Conservation (phyloP, 2,329 filamentous ascomycete genomes). For the Ophiostoma angusticollis region DNA sequence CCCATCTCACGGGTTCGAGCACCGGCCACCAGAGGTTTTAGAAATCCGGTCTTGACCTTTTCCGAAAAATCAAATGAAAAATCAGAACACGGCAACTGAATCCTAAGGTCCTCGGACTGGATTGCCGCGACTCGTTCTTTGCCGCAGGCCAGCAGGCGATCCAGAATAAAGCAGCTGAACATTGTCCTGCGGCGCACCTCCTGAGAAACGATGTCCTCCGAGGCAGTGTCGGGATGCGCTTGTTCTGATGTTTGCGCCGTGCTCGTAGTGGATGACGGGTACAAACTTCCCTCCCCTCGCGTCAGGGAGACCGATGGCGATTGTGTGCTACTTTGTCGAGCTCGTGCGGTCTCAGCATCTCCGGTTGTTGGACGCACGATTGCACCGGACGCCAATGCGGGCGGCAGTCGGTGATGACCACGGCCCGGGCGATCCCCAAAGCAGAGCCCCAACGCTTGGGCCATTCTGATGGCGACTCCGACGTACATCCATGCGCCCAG, state of each 20-base stretch:
- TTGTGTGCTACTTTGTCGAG: no score
- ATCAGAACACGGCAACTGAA: constrained; percentile 57
- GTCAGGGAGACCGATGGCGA: no score
- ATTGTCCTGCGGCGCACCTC: constrained; percentile 58
- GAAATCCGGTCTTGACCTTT: constrained; percentile 40
- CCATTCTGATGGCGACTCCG: constrained; percentile 50
- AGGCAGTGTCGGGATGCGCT: background rate
- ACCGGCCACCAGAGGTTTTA: constrained; percentile 24
- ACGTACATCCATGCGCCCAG: constrained; percentile 54
- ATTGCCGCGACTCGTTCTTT: constrained; percentile 48
- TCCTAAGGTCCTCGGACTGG: constrained; percentile 43
- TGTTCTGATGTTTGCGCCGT: background rate
- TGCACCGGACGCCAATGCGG: no score
- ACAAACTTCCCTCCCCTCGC: background rate
- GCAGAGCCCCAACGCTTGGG: constrained; percentile 48
- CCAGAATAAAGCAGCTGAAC: constrained; percentile 62
- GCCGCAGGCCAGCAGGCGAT: constrained; percentile 55
- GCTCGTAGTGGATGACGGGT: no score
- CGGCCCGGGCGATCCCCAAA: constrained; percentile 32
- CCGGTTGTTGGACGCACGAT: no score
- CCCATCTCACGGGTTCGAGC: background rate
- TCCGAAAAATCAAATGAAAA: constrained; percentile 49
- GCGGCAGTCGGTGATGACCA: constrained; percentile 1
- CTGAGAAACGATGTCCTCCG: constrained; percentile 37
- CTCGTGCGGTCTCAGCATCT: no score